Base-by-base conservation (phyloP, 805 yeast genomes). In the Lipomyces kockii region DNA sequence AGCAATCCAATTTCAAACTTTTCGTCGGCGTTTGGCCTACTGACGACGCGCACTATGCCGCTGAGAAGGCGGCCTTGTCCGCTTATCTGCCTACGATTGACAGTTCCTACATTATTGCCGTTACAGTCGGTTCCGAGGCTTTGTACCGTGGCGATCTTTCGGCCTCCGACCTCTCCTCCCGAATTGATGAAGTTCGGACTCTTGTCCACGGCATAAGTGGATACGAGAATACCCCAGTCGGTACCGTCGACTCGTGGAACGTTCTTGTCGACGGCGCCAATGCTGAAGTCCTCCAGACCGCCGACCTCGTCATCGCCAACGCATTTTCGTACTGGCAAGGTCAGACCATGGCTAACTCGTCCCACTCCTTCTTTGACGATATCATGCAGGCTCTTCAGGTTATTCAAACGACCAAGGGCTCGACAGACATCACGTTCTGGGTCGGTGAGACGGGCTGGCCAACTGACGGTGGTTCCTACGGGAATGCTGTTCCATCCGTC, bases 241-340 rank as follows among this genome's bases (percentile, higher is more conserved):
- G 98, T 72, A 88, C 93, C 66, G 98, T 92, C 72, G 98, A 94
- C 81, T 92, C 98, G 1, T 94, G 98, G 98, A 91, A 94, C 80
- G 84, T 90, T 70, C 79, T 91, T 70, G 97, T 92, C 73, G 97
- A 91, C 76, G 95, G 89, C 75, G 86, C 83, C 73, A 83, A 88
- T 72, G 74, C 80, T 61, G 86, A 89, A 32, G 97, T 90, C 65
- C 88, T 94, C 77, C 75, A 86, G 78, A 93, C 92, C 62, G 83
- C 96, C 59, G 98, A 94, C 79, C 83, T 91, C 75, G 87, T 92
- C 69, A 90, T 89, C 79, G 97, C 97, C 76, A 94, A 94, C 78
- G 98, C 97, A 61, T 94, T 94, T 86, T 91, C 98, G 8, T 94
- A 93, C 88, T 94, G 98, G 98, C 98, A 94, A 83, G 98, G 98